Percentiles rank a stretch among this genome's conserved stretches.
These are phyloP conservation scores for Rubus idaeus DNA, from an alignment of 306 rosid species.

Conservation along the genomic window DNA sequence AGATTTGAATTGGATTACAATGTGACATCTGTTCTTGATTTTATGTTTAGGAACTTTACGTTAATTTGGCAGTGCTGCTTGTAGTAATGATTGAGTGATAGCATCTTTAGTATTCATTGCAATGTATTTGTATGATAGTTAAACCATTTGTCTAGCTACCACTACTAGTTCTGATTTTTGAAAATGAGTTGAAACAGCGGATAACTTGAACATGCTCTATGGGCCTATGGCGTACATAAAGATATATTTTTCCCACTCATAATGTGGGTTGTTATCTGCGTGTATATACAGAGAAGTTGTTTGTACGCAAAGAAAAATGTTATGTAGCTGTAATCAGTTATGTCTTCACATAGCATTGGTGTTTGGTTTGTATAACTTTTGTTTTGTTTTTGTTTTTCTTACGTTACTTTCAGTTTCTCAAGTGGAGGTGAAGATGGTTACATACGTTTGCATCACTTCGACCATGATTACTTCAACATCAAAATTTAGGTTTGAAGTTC, in stretches of 20 bases:
- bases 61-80: not conserved
- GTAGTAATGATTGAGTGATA: not conserved
- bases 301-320: not conserved
- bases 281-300: not conserved
- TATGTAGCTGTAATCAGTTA: not conserved
- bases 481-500: constrained; percentile 51
- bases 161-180: not conserved
- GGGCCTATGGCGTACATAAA: not conserved
- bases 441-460: constrained; percentile 89
- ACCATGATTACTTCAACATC: constrained; percentile 83
- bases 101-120: not conserved
- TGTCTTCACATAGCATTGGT: not conserved
- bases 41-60: not conserved
- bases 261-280: not conserved
- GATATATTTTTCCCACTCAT: not conserved
- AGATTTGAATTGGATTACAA: not conserved
- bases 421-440: constrained; percentile 99
- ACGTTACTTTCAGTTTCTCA: constrained; percentile 57
- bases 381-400: not conserved
- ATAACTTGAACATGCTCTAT: not conserved
- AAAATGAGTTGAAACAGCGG: not conserved
- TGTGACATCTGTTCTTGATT: no score
- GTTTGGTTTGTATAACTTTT: not conserved
- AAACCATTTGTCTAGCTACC: not conserved
- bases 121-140: not conserved